Percentiles rank a stretch among this genome's conserved stretches.
phyloP scores from a whole-genome alignment of 345 rosid species.

The Abelmoschus esculentus region DNA sequence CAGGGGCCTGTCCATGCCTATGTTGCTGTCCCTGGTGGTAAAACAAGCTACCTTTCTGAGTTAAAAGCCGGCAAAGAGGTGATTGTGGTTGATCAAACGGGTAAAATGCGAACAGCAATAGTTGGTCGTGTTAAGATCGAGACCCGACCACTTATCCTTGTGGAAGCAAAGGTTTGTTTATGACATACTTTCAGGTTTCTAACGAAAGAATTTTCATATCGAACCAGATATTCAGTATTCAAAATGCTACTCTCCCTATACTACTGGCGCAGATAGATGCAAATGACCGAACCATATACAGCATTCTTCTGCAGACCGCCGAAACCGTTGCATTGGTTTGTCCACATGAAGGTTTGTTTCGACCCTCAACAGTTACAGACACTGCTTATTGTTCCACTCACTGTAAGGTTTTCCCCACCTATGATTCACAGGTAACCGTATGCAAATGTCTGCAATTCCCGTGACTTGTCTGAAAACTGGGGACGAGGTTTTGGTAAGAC shows the following conservation, averaged over 20 bases:
- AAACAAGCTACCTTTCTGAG: constrained; percentile 85
- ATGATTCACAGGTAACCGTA: constrained; percentile 35
- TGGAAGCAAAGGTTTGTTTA: constrained; percentile 65
- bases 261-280: constrained; percentile 30
- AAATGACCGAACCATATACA: constrained; percentile 31
- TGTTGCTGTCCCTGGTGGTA: constrained; percentile 68
- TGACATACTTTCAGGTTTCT: neutral
- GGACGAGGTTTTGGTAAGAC: constrained; percentile 48
- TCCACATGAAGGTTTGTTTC: constrained; percentile 41
- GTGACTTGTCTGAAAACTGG: constrained; percentile 67
- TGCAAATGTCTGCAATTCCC: constrained; percentile 36
- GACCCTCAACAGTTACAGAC: neutral
- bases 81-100: constrained; percentile 51
- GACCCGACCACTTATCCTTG: constrained; percentile 60
- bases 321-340: constrained; percentile 70
- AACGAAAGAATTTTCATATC: neutral
- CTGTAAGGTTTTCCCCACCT: neutral
- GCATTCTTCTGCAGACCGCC: constrained; percentile 71
- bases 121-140: constrained; percentile 85
- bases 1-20: constrained; percentile 93
- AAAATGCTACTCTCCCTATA: neutral
- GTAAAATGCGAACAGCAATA: constrained; percentile 52
- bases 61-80: constrained; percentile 73
- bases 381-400: neutral
- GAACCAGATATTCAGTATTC: neutral